Conservation (phyloP, 192 early-diverging fungal species). For the Gaertneriomyces semiglobifer region DNA sequence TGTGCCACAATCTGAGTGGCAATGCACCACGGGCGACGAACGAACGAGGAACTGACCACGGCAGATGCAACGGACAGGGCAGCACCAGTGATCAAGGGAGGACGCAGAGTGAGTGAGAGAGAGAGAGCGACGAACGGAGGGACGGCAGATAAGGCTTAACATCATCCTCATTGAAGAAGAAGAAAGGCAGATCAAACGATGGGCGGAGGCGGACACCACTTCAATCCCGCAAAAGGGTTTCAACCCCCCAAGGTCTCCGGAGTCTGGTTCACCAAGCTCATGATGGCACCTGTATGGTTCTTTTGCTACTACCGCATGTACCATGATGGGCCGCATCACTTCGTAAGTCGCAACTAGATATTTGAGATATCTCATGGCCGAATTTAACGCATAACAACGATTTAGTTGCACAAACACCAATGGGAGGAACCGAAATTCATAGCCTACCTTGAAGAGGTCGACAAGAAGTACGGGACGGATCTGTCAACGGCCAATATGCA, state of each 20-base stretch:
- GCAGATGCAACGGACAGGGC: too few species aligned
- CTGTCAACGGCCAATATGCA: constrained; percentile 53
- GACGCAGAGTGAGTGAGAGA: too few species aligned
- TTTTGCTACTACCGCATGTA: constrained; percentile 50
- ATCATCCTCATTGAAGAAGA: too few species aligned
- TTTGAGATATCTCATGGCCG: too few species aligned
- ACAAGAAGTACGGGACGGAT: constrained; percentile 56
- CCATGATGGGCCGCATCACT: constrained; percentile 50
- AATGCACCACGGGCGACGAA: too few species aligned
- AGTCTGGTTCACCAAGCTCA: constrained; percentile 30
- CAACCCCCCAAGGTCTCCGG: constrained; percentile 37
- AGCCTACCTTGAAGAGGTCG: constrained; percentile 52
- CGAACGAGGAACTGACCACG: too few species aligned
- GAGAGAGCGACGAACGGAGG: too few species aligned
- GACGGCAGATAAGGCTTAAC: too few species aligned
- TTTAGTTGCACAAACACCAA: constrained; percentile 47
- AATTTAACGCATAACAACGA: too few species aligned
- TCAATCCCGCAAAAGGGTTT: constrained; percentile 19
- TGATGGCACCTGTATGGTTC: constrained; percentile 47
- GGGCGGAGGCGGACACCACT: constrained; percentile 18
- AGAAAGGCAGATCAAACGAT: neutral
- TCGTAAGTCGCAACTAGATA: constrained; percentile 36
- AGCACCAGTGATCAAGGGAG: too few species aligned
- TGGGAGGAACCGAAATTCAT: constrained; percentile 53
- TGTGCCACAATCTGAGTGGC: too few species aligned